Evolutionary conservation across 768 basidiomycete species (phyloP), one percentile per base, ranked within the genome.

Genomic region (Leccinum variicolor): DNA sequence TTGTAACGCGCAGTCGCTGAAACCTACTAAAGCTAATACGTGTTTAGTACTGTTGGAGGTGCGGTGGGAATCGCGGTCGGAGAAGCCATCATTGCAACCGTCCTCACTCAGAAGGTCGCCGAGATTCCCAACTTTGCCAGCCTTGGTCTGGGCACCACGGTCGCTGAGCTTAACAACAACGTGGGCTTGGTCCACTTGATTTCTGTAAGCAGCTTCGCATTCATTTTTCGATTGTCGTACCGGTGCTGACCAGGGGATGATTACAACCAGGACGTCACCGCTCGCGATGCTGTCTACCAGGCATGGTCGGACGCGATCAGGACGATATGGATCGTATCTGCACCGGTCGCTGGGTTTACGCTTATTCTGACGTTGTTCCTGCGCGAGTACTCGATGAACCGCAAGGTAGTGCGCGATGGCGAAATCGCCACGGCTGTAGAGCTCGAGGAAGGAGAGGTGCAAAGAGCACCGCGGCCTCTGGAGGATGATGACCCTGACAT

Each of bases 11-110:
- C 5, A 15, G 33, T 45, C 5, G 13, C 19, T 4, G 46, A 19
- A 11, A 31, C 46, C 1, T 39, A 50, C 56, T 53, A 17, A 60
- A n/a, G 36, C 31, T 48, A 34, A 33, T 57, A 34, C 59, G 43
- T 45, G 46, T 61, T 21, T 46, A 87, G 88, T 60, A 83, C 81
- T 4, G 69, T 92, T 34, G 90, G 90, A 10, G 90, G 85, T n/a
- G 87, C 90, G 1, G 77, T 92, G 23, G 89, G 89, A 10, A 83
- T 92, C 55, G 79, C 90, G 0, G 66, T 90, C 45, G 88, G 89
- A 19, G 85, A 90, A 63, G 83, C 85, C 3, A 85, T 92, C 58
- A 87, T 85, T 57, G 71, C 84, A 1, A 84, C 81, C 54, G 81
- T 87, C 14, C 67, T 79, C 45, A 66, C 65, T 19, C 62, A 54